phyloP scores from a whole-genome alignment of 352 stramenopile genomes.

The Globisporangium mamillatum region DNA sequence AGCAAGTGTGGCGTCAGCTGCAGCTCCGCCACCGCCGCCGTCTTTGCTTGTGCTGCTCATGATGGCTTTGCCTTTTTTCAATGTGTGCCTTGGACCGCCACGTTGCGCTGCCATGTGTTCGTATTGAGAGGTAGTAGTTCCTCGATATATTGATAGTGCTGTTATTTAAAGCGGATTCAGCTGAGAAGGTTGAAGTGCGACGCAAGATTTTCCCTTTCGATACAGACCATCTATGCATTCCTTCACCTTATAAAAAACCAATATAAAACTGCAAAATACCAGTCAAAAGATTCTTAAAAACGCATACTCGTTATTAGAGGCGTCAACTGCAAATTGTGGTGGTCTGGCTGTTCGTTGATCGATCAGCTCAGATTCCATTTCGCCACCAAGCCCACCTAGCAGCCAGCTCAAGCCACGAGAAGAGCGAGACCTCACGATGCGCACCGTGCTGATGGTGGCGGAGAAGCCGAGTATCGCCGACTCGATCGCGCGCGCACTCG shows the following conservation, averaged over 20 bases:
- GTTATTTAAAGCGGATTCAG: neutral
- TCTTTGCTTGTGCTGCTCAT: neutral
- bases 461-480: constrained; percentile 75
- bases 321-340: neutral
- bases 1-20: neutral
- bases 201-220: neutral
- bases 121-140: neutral
- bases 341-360: neutral
- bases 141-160: neutral
- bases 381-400: neutral
- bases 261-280: neutral
- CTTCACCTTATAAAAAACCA: neutral
- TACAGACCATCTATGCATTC: neutral
- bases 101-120: neutral
- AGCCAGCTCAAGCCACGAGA: neutral
- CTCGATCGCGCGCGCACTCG: constrained; percentile 47
- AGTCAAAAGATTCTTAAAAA: neutral
- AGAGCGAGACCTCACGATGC: neutral
- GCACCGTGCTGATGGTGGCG: constrained; percentile 63
- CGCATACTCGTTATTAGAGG: neutral
- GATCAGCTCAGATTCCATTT: neutral
- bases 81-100: neutral
- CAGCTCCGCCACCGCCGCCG: neutral
- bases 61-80: neutral
- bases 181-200: neutral